Conservation (phyloP, 2,329 filamentous ascomycete genomes). For the Fusarium sp. region DNA sequence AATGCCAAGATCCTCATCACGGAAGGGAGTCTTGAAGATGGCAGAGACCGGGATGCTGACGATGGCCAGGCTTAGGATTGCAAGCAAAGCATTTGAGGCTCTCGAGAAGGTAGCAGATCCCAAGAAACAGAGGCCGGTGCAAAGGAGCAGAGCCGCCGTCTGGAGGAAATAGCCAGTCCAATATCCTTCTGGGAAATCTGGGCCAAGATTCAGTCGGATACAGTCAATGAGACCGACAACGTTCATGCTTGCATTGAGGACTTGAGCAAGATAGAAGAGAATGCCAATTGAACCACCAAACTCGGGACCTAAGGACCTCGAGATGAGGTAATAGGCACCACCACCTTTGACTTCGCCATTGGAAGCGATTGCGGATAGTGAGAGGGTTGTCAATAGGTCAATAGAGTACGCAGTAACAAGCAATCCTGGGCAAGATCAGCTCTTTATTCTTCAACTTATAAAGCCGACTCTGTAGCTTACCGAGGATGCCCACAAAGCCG, state of each 20-base stretch:
- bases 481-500: conserved; percentile 82
- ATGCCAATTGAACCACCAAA: conserved; percentile 91
- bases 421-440: conserved; percentile 63
- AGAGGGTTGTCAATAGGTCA: conserved; percentile 85
- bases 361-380: conserved; percentile 87
- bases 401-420: conserved; percentile 81
- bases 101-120: conserved; percentile 84
- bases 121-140: conserved; percentile 79
- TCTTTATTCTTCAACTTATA: not conserved
- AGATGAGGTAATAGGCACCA: conserved; percentile 90
- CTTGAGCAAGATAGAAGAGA: conserved; percentile 90
- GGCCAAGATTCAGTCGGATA: conserved; percentile 78
- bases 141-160: conserved; percentile 75
- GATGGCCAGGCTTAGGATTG: conserved; percentile 77
- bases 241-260: conserved; percentile 88
- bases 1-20: conserved; percentile 69
- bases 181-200: conserved; percentile 73
- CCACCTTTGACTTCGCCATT: conserved; percentile 91
- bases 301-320: conserved; percentile 84
- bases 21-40: conserved; percentile 74
- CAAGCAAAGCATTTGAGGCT: conserved; percentile 80
- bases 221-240: conserved; percentile 88
- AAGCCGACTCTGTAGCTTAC: conserved; percentile 57
- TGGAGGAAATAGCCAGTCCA: conserved; percentile 83
- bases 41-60: conserved; percentile 87